Base-by-base conservation (phyloP, 345 rosid species). In the Hibiscus tridactylites region DNA sequence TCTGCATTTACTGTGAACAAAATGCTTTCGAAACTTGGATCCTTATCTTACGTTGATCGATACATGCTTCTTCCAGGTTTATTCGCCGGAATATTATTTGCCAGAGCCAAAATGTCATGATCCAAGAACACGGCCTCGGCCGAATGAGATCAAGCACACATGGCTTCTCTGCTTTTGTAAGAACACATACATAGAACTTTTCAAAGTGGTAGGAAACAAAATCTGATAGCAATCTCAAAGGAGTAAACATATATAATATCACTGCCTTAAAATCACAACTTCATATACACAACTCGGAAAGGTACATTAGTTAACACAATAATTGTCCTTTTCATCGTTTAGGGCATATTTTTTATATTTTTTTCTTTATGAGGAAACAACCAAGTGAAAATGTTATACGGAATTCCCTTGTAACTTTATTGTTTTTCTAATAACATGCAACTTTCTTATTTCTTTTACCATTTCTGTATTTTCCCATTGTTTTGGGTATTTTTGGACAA, bases 81-180 rank as follows among this genome's bases (percentile, higher is more conserved):
- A 39, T 88, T 88, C 67, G 98, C 96, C 0, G 96, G 98, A 75
- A 82, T 91, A 61, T 74, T 84, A 77, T 90, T 91, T 59, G 95
- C 97, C 29, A 82, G 81, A 77, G 96, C 98, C 71, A 94, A 94
- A 82, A 90, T 94, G 97, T 88, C 91, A 46, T 86, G 83, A 86
- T 17, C 69, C 75, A 57, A 73, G 71, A 77, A 65, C 50, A 53
- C 29, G 5, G 15, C 47, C 12, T 16, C 3, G 37, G 17, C 28
- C n/a, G 62, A 66, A 17, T 64, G 68, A 33, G 62, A 60, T 69
- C 11, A 16, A 21, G 57, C 16, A 56, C 39, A 63, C 53, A 52
- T 52, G 10, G 68, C 49, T 63, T 17, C 68, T 65, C 68, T 65
- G 17, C 62, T 69, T 0, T 9, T 31, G 46, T 21, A 54, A 63